Percentiles rank a stretch among this genome's conserved stretches.
phyloP scores from a whole-genome alignment of 768 basidiomycete species.

The Mycena galopus region DNA sequence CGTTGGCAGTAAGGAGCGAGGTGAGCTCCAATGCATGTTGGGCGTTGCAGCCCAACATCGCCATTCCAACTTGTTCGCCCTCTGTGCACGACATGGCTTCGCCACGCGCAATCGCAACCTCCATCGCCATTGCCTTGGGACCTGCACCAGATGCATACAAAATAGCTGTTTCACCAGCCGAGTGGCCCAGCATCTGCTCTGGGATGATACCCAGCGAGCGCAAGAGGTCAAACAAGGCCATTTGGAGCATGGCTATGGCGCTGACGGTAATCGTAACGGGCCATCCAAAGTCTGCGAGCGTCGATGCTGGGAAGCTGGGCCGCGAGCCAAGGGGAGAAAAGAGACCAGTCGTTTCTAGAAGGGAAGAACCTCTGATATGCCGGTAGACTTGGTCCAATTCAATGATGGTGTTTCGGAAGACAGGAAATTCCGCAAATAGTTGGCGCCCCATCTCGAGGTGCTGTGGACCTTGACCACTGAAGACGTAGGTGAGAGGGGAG shows the following conservation, averaged over 20 bases:
- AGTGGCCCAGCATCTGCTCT: slow-evolving; percentile 47
- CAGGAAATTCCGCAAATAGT: slow-evolving; percentile 39
- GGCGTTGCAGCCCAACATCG: slow-evolving; percentile 42
- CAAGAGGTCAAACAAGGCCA: slow-evolving; percentile 40
- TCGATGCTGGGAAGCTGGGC: not conserved
- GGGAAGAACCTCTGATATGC: slow-evolving; percentile 38
- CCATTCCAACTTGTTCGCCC: slow-evolving; percentile 42
- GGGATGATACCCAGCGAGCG: slow-evolving; percentile 41
- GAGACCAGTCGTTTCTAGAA: slow-evolving; percentile 44
- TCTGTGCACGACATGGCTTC: slow-evolving; percentile 37
- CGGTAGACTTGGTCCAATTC: slow-evolving; percentile 44
- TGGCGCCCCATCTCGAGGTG: slow-evolving; percentile 48
- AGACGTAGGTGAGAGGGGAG: slow-evolving; percentile 45
- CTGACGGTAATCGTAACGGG: slow-evolving; percentile 41
- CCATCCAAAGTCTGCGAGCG: not conserved
- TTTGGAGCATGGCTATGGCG: slow-evolving; percentile 48
- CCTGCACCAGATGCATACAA: slow-evolving; percentile 49
- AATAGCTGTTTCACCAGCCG: slow-evolving; percentile 50
- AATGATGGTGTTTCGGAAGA: slow-evolving; percentile 44
- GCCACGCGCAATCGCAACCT: slow-evolving; percentile 49
- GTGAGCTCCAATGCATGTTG: not conserved
- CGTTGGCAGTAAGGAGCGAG: not conserved
- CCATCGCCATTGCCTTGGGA: slow-evolving; percentile 43
- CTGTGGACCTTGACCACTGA: slow-evolving; percentile 52
- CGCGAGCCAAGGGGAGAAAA: slow-evolving; percentile 30